Evolutionary conservation across 257 asterid genomes (phyloP), one percentile per base, ranked within the genome.

Genomic region (Rauvolfia tetraphylla): DNA sequence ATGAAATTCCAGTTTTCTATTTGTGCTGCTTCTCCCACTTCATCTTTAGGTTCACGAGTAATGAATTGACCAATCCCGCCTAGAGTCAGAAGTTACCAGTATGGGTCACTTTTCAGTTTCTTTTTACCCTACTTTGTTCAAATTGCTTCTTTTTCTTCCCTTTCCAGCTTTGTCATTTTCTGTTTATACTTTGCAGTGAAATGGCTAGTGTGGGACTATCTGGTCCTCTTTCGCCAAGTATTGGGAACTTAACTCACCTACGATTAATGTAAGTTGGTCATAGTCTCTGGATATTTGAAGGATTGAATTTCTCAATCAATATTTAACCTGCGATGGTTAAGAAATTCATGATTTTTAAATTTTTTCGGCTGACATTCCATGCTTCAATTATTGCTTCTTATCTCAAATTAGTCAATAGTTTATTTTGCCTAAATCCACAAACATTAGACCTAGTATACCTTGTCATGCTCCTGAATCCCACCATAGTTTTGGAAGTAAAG

Each of bases 181-280:
- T 69, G 79, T 36, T 78, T 66, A 18, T 77, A 67, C 39, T 51
- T 84, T 75, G 77, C 78, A 93, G 97, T 82, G 98, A 92, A 85
- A 93, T 93, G 97, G 86, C 88, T 48, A 88, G 92, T 78, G 75
- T 76, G 88, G 97, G 97, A 75, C 83, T 93, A 78, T 87, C 92
- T 17, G 98, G 98, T 31, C 77, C 88, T 15, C 94, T 93, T 79
- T 92, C 97, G 4, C 89, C 96, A 12, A 87, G 90, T 79, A 84
- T 93, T 78, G 98, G 96, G 76, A 93, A 90, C 78, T 80, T 93
- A 76, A 84, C 92, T 84, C 91, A 84, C 85, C 97, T 93, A 68
- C 87, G 83, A 58, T 88, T 94, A 66, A 84, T 92, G 98, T 93
- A 81, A 89, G 98, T 83, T 66, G 54, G 33, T 33, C 39, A 5